Evolutionary conservation across 106 monocot species (phyloP).

Genomic region (Apostasia ramifera): DNA sequence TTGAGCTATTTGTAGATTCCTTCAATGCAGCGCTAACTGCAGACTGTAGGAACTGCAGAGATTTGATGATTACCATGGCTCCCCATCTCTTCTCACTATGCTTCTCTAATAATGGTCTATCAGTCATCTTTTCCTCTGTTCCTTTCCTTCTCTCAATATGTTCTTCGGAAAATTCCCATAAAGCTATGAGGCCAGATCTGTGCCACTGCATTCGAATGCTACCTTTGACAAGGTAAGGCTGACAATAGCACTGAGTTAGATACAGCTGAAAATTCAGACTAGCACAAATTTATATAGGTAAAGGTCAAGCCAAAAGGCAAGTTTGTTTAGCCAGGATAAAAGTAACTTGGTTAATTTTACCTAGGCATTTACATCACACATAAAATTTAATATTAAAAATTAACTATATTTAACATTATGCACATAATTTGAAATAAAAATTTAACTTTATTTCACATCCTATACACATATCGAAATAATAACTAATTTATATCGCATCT

Average conservation of each 20-base stretch:
- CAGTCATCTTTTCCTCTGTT: slow-evolving; percentile 17
- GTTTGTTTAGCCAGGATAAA: no score
- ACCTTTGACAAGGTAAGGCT: slow-evolving; percentile 94
- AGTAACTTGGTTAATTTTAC: no score
- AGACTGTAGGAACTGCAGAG: slow-evolving; percentile 67
- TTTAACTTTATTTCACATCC: no score
- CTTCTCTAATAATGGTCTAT: slow-evolving; percentile 46
- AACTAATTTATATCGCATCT: no score
- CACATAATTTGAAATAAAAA: no score
- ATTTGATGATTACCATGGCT: slow-evolving; percentile 87
- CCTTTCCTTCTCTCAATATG: slow-evolving; percentile 68
- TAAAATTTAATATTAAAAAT: no score
- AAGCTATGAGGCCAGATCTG: slow-evolving; percentile 77
- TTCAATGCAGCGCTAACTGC: slow-evolving; percentile 76
- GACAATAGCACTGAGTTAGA: slow-evolving; percentile 11
- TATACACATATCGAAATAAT: no score
- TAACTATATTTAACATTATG: no score
- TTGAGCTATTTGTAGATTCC: slow-evolving; percentile 42
- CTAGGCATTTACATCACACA: no score
- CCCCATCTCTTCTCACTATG: slow-evolving; percentile 77
- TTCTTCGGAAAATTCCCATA: slow-evolving; percentile 98
- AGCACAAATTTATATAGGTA: no score
- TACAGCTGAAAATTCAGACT: background rate
- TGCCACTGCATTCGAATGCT: slow-evolving; percentile 96
- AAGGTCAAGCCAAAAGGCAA: no score